Evolutionary conservation across 305 asterid species (phyloP).

Genomic region (Fraxinus nigra): DNA sequence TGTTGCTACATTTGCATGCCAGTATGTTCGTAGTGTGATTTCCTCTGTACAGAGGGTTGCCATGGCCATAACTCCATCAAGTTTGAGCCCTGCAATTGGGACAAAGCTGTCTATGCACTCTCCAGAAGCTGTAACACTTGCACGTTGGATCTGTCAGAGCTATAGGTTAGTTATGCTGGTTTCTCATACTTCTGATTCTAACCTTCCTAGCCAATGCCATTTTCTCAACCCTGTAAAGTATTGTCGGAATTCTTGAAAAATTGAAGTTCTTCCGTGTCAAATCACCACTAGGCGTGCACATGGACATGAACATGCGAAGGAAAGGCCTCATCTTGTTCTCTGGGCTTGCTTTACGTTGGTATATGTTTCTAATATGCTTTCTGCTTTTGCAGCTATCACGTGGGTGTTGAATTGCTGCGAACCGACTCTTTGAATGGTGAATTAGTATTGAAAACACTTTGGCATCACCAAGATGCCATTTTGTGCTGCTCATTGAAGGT

Average conservation of each 20-base stretch:
- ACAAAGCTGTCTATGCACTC: slow-evolving; percentile 66
- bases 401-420: slow-evolving; percentile 62
- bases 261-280: neutral
- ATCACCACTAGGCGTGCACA: neutral
- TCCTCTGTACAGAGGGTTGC: slow-evolving; percentile 89
- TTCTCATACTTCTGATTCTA: neutral
- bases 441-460: slow-evolving; percentile 62
- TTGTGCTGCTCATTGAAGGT: slow-evolving; percentile 93
- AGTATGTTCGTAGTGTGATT: slow-evolving; percentile 76
- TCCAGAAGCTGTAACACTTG: slow-evolving; percentile 82
- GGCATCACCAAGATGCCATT: slow-evolving; percentile 90
- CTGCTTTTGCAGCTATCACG: slow-evolving; percentile 50
- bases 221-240: neutral
- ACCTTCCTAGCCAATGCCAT: neutral
- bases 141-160: slow-evolving; percentile 92
- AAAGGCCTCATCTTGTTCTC: neutral
- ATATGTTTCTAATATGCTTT: slow-evolving; percentile 6
- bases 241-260: neutral
- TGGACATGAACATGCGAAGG: neutral
- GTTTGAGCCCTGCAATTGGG: slow-evolving; percentile 47
- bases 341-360: neutral
- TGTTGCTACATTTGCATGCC: slow-evolving; percentile 85
- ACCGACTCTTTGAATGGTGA: slow-evolving; percentile 50
- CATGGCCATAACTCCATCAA: slow-evolving; percentile 74
- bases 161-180: slow-evolving; percentile 43